A percentile compares a stretch with the other conserved stretches of the same genome.
These are phyloP conservation scores for Cyclotella atomus DNA, from an alignment of 108 stramenopile genomes.

Conservation along the genomic window DNA sequence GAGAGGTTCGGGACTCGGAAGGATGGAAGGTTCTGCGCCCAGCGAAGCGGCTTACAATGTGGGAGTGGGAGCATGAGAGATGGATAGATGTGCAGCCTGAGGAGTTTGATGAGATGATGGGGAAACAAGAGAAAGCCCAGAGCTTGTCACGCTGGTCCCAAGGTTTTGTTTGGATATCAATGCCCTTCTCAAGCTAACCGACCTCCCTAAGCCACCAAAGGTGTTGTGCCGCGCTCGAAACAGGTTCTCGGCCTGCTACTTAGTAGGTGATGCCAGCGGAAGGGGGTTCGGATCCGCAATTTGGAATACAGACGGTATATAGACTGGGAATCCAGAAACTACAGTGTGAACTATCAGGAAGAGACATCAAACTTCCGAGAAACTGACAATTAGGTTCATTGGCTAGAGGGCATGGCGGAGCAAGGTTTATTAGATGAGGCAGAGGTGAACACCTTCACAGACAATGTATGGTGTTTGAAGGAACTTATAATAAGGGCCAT, in stretches of 20 bases:
- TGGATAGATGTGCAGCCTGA: not conserved
- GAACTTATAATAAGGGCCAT: slow-evolving; percentile 49
- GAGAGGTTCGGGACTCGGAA: slow-evolving; percentile 27
- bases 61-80: slow-evolving; percentile 15
- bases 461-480: slow-evolving; percentile 49
- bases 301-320: slow-evolving; percentile 1
- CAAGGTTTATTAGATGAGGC: not conserved
- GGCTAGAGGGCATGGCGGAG: slow-evolving; percentile 14
- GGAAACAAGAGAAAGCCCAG: not conserved
- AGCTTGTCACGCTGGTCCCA: not conserved
- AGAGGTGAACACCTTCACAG: slow-evolving; percentile 52
- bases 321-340: slow-evolving; percentile 7
- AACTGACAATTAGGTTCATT: slow-evolving; percentile 23
- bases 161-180: not conserved
- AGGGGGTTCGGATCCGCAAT: not conserved
- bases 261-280: slow-evolving; percentile 1
- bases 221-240: not conserved
- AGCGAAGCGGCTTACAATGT: not conserved
- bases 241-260: not conserved
- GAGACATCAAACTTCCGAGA: slow-evolving; percentile 42
- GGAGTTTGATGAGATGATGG: not conserved
- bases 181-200: not conserved
- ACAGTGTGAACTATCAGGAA: not conserved
- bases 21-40: slow-evolving; percentile 23
- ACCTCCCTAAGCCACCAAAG: not conserved